These are phyloP conservation scores for Achaetomium macrosporum DNA, from an alignment of 2,329 filamentous ascomycete genomes.

Conservation along the genomic window DNA sequence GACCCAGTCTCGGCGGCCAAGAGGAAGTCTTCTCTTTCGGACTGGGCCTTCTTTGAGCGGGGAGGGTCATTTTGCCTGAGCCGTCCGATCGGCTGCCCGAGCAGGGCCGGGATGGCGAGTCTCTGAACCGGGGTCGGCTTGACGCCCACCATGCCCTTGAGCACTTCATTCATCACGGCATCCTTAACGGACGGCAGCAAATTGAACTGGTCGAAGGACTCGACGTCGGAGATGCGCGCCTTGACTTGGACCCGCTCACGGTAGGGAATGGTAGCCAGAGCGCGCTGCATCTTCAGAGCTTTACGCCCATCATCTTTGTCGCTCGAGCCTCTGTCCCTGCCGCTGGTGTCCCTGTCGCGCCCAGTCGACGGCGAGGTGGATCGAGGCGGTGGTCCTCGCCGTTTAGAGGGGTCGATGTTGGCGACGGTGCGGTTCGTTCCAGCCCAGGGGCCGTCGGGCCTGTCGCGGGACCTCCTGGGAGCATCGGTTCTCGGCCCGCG, in stretches of 20 bases:
- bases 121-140: slow-evolving; percentile 84
- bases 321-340: slow-evolving; percentile 22
- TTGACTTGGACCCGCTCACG: slow-evolving; percentile 51
- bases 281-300: slow-evolving; percentile 89
- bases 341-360: slow-evolving; percentile 16
- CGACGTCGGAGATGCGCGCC: slow-evolving; percentile 57
- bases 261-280: slow-evolving; percentile 72
- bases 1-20: slow-evolving; percentile 95
- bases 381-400: slow-evolving; percentile 13
- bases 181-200: slow-evolving; percentile 66
- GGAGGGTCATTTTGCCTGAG: slow-evolving; percentile 20
- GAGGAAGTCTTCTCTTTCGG: slow-evolving; percentile 56
- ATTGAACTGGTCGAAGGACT: slow-evolving; percentile 75
- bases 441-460: slow-evolving; percentile 45
- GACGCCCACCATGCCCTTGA: slow-evolving; percentile 68
- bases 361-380: slow-evolving; percentile 7
- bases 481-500: slow-evolving; percentile 32
- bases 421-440: slow-evolving; percentile 52
- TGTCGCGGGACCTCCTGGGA: slow-evolving; percentile 34
- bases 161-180: slow-evolving; percentile 65
- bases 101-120: slow-evolving; percentile 76
- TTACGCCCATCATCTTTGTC: slow-evolving; percentile 51
- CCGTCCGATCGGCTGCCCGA: slow-evolving; percentile 48
- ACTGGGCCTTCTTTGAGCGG: slow-evolving; percentile 27
- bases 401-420: slow-evolving; percentile 28